Base-by-base conservation (phyloP, 1,139 yeast genomes). In the Suhomyces wounanorum region DNA sequence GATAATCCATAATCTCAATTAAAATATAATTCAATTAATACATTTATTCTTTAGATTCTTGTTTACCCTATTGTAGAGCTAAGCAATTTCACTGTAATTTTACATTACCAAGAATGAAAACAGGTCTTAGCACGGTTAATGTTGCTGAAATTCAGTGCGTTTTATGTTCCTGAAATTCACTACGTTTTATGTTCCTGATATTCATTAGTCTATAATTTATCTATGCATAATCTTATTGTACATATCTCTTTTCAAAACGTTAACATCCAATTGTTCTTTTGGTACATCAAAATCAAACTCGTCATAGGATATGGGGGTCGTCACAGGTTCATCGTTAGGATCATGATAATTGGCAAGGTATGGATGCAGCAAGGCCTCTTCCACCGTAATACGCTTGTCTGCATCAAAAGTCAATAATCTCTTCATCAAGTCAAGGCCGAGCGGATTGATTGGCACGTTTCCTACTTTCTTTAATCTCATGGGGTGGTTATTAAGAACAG, bases 251-350 rank as follows among this genome's bases (percentile, higher is more conserved):
- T 84, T 85, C 61, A 73, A 67, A 52, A 81, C 83, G 38, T 67
- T 63, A 21, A 79, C 64, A 14, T 76, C 65, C 50, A 81, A 65
- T 57, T 81, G 75, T 61, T 81, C 82, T 63, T 81, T 81, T 43
- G 69, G 75, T 54, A 77, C 78, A 61, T 85, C 89, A 55, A 84
- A 79, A 58, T 81, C 84, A 68, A 86, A 85, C 43, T 76, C 80
- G 16, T 52, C 53, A 9, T 23, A 31, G 8, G 45, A 41, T 18
- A 59, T 53, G 7, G 58, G 60, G 6, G 51, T 49, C 16, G 87
- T 84, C 26, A 72, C 78, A 0, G 92, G 92, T 61, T 86, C 92
- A 63, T 86, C 91, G 38, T 76, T 76, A 21, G 88, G 86, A 63
- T 86, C 91, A 61, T 86, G 91, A 62, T 86, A 86, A 31, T 79